Conservation (phyloP, 441 rosid species). For the Populus tomentosa region DNA sequence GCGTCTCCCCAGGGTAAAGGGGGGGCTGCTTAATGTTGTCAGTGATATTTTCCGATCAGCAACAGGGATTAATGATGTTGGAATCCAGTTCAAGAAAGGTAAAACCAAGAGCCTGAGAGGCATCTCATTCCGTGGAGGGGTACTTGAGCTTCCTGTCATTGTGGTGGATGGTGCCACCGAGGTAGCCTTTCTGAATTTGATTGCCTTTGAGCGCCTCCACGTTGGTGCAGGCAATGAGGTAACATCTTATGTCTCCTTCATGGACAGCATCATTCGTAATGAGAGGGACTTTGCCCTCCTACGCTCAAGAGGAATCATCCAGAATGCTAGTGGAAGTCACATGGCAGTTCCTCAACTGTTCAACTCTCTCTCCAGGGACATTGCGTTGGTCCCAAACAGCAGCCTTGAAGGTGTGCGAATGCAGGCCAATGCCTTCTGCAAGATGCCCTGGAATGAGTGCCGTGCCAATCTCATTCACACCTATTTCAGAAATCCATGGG, state of each 20-base stretch:
- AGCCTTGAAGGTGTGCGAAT: constrained; percentile 19
- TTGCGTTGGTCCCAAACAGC: constrained; percentile 30
- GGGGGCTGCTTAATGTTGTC: not conserved
- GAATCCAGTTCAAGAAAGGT: constrained; percentile 37
- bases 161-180: constrained; percentile 42
- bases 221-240: constrained; percentile 43
- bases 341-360: constrained; percentile 40
- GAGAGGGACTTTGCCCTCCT: constrained; percentile 39
- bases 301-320: constrained; percentile 36
- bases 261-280: constrained; percentile 39
- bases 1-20: not conserved
- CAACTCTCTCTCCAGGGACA: constrained; percentile 36
- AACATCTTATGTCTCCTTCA: constrained; percentile 38
- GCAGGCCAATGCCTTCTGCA: constrained; percentile 26
- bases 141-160: constrained; percentile 33
- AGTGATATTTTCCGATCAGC: constrained; percentile 36
- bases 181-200: constrained; percentile 37
- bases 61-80: constrained; percentile 37
- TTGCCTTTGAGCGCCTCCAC: constrained; percentile 44
- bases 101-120: constrained; percentile 32
- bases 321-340: constrained; percentile 38
- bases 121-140: constrained; percentile 33
- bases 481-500: constrained; percentile 40
- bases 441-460: constrained; percentile 38
- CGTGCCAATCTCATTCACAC: constrained; percentile 37